Base-by-base conservation (phyloP, 2,329 filamentous ascomycete genomes). In the Colletotrichum sublineola region DNA sequence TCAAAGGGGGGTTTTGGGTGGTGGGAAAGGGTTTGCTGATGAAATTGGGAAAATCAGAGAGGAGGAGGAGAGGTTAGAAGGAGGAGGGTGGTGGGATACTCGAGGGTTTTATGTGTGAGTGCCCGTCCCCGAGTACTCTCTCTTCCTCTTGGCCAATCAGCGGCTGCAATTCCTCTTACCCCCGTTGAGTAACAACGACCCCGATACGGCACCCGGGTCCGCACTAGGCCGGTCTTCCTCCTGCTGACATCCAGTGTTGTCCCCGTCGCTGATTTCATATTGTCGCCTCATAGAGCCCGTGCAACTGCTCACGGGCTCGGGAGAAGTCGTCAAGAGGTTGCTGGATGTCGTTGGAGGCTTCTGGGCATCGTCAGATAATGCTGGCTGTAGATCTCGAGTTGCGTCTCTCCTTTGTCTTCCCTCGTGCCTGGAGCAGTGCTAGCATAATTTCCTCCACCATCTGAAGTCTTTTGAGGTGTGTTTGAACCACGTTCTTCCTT, bases 71-170 rank as follows among this genome's bases (percentile, higher is more conserved):
- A 58, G 67, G 61, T 53, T 62, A 44, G 36, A 58, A 20, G 48
- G 68, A 44, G 73, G 71, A 63, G 63, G 72, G 57, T 57, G 65
- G 73, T 65, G 73, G 73, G 73, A 70, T 58, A 44, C 52, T 50
- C 53, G 60, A 52, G 68, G 71, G 64, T 71, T 74, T 75, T 75
- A 74, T 75, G 61, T 75, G 71, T 72, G 68, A 74, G 72, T 74
- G 57, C 9, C 50, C 46, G 58, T 56, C 29, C 64, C 53, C 20
- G 33, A 57, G 46, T 58, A 58, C 63, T 38, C 65, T 65, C 58
- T 64, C 60, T 58, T 67, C 68, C 60, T 31, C n/a, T 18, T 63
- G 65, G 53, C 73, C 73, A 75, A 74, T 75, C 61, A 74, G 44
- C 18, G 62, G 8, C 31, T 50, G 7, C 60, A 8, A 57, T 73